Evolutionary conservation across 805 yeast species (phyloP).

Genomic region (Wickerhamiella occidentalis): DNA sequence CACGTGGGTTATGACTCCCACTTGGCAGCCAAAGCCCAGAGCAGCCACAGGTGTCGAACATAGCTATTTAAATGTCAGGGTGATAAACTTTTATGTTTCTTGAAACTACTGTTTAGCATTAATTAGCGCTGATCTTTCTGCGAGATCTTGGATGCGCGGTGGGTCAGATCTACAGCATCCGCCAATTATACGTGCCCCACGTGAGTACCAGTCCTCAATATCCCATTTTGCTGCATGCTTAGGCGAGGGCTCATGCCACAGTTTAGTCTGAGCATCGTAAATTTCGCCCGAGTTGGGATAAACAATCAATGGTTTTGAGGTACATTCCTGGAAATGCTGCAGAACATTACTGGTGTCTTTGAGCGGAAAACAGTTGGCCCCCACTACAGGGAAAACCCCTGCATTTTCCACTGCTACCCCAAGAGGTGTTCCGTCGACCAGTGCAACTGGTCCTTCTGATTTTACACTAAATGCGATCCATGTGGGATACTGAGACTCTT

Average conservation of each 20-base stretch:
- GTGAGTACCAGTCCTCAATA: slow-evolving; percentile 32
- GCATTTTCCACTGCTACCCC: slow-evolving; percentile 17
- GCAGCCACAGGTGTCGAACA: too few relatives aligned
- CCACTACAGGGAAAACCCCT: slow-evolving; percentile 28
- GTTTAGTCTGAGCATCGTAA: slow-evolving; percentile 39
- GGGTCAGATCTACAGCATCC: slow-evolving; percentile 71
- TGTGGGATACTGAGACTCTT: slow-evolving; percentile 28
- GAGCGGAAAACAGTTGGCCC: slow-evolving; percentile 57
- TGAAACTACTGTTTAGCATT: neutral
- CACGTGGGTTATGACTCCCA: too few relatives aligned
- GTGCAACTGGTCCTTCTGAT: slow-evolving; percentile 17
- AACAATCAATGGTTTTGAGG: slow-evolving; percentile 34
- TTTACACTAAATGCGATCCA: slow-evolving; percentile 39
- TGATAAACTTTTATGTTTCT: too few relatives aligned
- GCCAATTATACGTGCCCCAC: slow-evolving; percentile 45
- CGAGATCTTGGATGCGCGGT: slow-evolving; percentile 26
- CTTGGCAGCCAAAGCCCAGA: too few relatives aligned
- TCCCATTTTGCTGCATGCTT: slow-evolving; percentile 28
- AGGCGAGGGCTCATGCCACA: slow-evolving; percentile 29
- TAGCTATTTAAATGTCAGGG: too few relatives aligned
- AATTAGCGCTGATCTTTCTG: slow-evolving; percentile 2
- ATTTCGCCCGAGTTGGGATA: slow-evolving; percentile 72
- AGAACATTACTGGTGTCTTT: slow-evolving; percentile 33
- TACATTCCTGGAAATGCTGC: slow-evolving; percentile 12
- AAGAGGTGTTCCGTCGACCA: slow-evolving; percentile 8